Percentiles rank a stretch among this genome's conserved stretches.
These are phyloP conservation scores for Aeschynomene evenia DNA, from an alignment of 306 rosid species.

Conservation along the genomic window DNA sequence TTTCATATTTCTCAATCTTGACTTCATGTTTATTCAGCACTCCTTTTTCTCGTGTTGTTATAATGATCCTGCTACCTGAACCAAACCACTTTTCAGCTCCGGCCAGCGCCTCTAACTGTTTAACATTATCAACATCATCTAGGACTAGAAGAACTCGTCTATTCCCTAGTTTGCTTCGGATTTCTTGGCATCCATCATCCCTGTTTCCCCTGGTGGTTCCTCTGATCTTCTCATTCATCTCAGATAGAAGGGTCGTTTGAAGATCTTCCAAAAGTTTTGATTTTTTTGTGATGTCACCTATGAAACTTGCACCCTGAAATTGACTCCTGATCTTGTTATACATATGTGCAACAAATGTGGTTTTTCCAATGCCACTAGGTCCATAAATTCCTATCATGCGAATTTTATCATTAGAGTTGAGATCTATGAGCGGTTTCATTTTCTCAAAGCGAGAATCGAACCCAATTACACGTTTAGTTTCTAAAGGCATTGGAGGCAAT, in stretches of 20 bases:
- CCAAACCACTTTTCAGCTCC: slow-evolving; percentile 23
- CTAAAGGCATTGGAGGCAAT: neutral
- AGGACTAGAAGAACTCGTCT: slow-evolving; percentile 21
- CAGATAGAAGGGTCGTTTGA: neutral
- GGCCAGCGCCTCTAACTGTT: neutral
- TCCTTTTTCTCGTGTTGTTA: slow-evolving; percentile 18
- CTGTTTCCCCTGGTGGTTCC: neutral
- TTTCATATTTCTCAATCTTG: neutral
- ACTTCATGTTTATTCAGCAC: neutral
- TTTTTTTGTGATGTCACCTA: neutral
- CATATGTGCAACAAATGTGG: slow-evolving; percentile 1
- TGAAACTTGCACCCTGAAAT: slow-evolving; percentile 19
- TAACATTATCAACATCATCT: slow-evolving; percentile 4
- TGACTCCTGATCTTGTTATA: neutral
- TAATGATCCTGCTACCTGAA: slow-evolving; percentile 14
- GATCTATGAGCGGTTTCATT: slow-evolving; percentile 4
- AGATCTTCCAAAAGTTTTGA: neutral
- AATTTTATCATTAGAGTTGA: neutral
- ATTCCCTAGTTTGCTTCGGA: neutral
- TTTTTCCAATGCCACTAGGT: slow-evolving; percentile 27
- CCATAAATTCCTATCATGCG: slow-evolving; percentile 18
- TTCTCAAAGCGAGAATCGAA: neutral
- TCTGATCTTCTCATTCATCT: neutral
- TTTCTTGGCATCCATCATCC: neutral
- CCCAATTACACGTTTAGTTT: neutral